phyloP scores from a whole-genome alignment of 768 basidiomycete species.

The Hygrocybe coccinea region DNA sequence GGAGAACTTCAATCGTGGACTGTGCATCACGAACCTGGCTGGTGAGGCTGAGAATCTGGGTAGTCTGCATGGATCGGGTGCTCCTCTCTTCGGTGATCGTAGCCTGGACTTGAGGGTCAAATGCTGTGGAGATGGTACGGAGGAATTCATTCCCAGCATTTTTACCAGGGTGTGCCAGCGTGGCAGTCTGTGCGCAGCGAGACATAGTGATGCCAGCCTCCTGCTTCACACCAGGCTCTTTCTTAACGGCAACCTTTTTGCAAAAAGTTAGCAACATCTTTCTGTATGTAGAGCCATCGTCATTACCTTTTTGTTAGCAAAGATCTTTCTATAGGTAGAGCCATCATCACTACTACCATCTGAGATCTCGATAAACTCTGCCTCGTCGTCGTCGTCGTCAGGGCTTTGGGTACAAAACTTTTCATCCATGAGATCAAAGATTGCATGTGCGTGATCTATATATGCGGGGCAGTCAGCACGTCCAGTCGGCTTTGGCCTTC shows the following conservation, averaged over 20 bases:
- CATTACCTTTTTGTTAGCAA: too few relatives aligned
- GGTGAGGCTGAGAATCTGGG: neutral
- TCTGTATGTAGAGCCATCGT: too few relatives aligned
- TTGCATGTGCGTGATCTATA: slow-evolving; percentile 18
- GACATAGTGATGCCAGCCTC: neutral
- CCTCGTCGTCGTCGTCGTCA: neutral
- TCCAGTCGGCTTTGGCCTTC: slow-evolving; percentile 26
- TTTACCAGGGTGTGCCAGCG: neutral
- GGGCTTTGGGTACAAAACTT: slow-evolving; percentile 1
- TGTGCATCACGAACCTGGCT: neutral
- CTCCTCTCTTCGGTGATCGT: neutral
- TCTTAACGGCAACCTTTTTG: too few relatives aligned
- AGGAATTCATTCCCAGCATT: slow-evolving; percentile 3
- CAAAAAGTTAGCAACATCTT: too few relatives aligned
- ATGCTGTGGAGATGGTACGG: neutral
- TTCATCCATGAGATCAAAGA: slow-evolving; percentile 17
- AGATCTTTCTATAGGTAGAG: too few relatives aligned
- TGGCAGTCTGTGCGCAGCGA: neutral
- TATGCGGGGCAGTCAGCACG: slow-evolving; percentile 16
- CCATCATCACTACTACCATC: neutral
- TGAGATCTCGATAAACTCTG: neutral
- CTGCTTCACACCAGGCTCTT: neutral
- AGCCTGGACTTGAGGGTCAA: neutral
- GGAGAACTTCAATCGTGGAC: neutral
- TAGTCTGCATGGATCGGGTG: neutral